phyloP scores from a whole-genome alignment of 495 filamentous ascomycete species.

The Tuber borchii region DNA sequence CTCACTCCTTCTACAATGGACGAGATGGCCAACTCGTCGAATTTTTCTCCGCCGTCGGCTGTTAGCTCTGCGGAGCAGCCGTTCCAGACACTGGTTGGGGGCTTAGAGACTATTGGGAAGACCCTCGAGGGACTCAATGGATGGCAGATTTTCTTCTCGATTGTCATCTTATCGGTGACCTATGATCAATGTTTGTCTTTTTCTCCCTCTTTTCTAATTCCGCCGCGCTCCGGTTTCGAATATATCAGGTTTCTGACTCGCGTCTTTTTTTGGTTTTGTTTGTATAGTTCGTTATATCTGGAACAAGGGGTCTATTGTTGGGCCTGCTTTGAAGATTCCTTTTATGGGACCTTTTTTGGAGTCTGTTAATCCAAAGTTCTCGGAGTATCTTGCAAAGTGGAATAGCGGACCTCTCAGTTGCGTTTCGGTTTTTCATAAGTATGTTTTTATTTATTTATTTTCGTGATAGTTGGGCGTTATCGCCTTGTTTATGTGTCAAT shows the following conservation, averaged over 20 bases:
- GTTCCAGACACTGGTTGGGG: conserved; percentile 32
- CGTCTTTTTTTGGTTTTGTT: conserved; percentile 2
- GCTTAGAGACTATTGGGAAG: conserved; percentile 31
- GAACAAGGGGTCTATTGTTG: conserved; percentile 78
- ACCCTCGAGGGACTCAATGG: conserved; percentile 38
- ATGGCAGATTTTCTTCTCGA: conserved; percentile 41
- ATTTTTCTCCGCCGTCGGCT: conserved; percentile 29
- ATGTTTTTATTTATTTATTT: conserved; percentile 42
- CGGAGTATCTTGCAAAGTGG: conserved; percentile 88
- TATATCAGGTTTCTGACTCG: conserved; percentile 1
- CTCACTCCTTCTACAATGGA: conserved; percentile 20
- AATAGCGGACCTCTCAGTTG: conserved; percentile 82
- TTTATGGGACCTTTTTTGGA: conserved; percentile 95
- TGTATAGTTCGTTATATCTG: conserved; percentile 72
- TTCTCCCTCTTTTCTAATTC: conserved; percentile 39
- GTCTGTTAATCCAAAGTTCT: conserved; percentile 86
- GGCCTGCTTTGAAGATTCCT: conserved; percentile 76
- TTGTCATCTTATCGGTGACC: conserved; percentile 44
- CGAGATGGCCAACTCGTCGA: conserved; percentile 27
- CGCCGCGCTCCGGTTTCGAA: conserved; percentile 46
- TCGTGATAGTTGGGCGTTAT: not conserved
- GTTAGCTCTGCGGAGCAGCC: conserved; percentile 39
- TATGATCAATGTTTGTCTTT: conserved; percentile 50
- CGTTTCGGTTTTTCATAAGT: conserved; percentile 99
- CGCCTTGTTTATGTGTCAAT: not conserved